Evolutionary conservation across 139 green algal genomes (phyloP).

Genomic region (Volvox africanus): DNA sequence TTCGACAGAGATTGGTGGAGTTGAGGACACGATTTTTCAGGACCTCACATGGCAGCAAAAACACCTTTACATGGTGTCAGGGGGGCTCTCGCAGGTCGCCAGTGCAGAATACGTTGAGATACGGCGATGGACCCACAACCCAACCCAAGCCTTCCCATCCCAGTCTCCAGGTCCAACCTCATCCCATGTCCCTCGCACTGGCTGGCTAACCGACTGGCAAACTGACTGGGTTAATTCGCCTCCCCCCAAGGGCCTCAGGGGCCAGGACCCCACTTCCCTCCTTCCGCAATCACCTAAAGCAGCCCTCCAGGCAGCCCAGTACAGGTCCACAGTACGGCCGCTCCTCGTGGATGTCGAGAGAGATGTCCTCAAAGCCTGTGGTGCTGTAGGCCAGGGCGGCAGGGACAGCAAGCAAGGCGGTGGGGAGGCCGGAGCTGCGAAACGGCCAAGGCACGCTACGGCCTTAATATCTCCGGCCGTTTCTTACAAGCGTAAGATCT

Average conservation of each 20-base stretch:
- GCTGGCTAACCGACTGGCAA: no score
- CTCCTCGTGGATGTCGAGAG: slow-evolving; percentile 58
- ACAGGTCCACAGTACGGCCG: slow-evolving; percentile 41
- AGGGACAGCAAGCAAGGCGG: neutral
- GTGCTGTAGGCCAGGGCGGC: slow-evolving; percentile 3
- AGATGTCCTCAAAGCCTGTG: slow-evolving; percentile 59
- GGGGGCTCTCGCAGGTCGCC: no score
- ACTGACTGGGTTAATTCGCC: neutral
- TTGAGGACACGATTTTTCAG: neutral
- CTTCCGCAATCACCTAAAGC: neutral
- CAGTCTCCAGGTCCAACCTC: neutral
- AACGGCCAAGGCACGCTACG: no score
- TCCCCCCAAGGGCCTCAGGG: neutral
- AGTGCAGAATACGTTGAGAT: neutral
- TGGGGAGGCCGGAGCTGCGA: no score
- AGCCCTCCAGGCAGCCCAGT: slow-evolving; percentile 57
- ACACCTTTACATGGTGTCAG: neutral
- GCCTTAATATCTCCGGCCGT: no score
- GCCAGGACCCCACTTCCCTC: neutral
- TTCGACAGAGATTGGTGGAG: no score
- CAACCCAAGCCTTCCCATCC: neutral
- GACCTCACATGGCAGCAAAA: neutral
- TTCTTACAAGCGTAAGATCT: no score
- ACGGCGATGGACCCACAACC: neutral
- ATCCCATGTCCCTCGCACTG: neutral